These are phyloP conservation scores for Trichoderma atrobrunneum DNA, from an alignment of 2,329 filamentous ascomycete species.

Conservation along the genomic window DNA sequence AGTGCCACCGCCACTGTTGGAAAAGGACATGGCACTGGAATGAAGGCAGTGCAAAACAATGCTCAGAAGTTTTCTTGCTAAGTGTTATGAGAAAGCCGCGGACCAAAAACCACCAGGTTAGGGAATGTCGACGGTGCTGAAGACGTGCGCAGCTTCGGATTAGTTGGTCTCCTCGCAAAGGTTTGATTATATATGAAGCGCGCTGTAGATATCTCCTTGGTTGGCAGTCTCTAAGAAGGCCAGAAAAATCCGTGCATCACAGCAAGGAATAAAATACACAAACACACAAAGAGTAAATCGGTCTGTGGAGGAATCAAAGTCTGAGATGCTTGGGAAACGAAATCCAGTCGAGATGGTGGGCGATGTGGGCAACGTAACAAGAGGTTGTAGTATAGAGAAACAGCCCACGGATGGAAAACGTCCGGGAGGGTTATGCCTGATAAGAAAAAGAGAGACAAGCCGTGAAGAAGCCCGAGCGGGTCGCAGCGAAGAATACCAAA, in stretches of 20 bases:
- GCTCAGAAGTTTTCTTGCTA: background rate
- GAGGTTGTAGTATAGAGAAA: background rate
- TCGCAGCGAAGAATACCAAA: constrained; percentile 6
- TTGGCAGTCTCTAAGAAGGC: constrained; percentile 9
- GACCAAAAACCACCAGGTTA: constrained; percentile 22
- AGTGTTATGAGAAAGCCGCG: constrained; percentile 25
- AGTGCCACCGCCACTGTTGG: constrained; percentile 65
- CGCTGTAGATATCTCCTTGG: constrained; percentile 7
- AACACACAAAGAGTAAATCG: constrained; percentile 1
- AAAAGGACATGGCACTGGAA: constrained; percentile 53
- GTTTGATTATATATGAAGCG: constrained; percentile 5
- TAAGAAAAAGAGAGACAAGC: constrained; percentile 6
- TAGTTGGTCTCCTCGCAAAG: constrained; percentile 9
- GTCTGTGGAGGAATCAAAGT: background rate
- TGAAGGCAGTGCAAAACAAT: constrained; percentile 25
- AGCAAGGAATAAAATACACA: constrained; percentile 2
- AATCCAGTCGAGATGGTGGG: constrained; percentile 2
- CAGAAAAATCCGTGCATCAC: constrained; percentile 12
- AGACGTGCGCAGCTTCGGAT: background rate
- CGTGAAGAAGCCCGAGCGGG: constrained; percentile 20
- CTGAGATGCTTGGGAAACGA: constrained; percentile 3
- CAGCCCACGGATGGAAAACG: background rate
- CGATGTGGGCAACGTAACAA: background rate
- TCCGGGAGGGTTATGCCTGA: constrained; percentile 12
- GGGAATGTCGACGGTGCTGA: constrained; percentile 27